phyloP scores from a whole-genome alignment of 2,329 filamentous ascomycete genomes.

The Cryphonectria naterciae region DNA sequence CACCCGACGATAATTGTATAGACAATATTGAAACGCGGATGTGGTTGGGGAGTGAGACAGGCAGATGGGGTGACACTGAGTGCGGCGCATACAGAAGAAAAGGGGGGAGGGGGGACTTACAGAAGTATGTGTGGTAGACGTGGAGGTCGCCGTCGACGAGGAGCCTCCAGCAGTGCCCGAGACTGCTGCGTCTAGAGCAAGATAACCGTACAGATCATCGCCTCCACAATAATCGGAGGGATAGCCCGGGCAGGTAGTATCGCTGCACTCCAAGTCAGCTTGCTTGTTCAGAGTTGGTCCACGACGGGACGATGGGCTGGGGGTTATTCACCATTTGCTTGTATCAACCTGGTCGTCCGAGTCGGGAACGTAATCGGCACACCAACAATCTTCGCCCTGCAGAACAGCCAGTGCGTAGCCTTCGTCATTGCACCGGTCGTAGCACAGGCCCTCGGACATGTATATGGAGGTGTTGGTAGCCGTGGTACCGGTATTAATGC shows the following conservation, averaged over 20 bases:
- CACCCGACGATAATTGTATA: conserved; percentile 16
- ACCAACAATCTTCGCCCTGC: conserved; percentile 71
- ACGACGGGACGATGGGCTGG: neutral
- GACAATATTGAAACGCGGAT: conserved; percentile 17
- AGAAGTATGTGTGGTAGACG: conserved; percentile 32
- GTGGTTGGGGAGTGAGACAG: conserved; percentile 9
- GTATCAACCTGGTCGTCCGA: conserved; percentile 44
- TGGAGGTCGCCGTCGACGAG: conserved; percentile 30
- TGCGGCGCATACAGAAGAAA: conserved; percentile 1
- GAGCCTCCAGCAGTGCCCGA: conserved; percentile 55
- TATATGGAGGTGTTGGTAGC: conserved; percentile 53
- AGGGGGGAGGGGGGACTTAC: conserved; percentile 17
- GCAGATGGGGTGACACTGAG: neutral
- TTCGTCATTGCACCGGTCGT: conserved; percentile 56
- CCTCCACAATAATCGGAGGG: conserved; percentile 69
- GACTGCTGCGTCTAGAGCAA: conserved; percentile 55
- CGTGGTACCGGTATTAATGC: conserved; percentile 49
- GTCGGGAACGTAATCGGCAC: conserved; percentile 69
- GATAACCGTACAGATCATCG: conserved; percentile 65
- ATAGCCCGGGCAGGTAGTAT: conserved; percentile 69
- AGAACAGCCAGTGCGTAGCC: conserved; percentile 71
- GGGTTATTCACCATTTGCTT: conserved; percentile 48
- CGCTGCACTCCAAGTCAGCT: conserved; percentile 30
- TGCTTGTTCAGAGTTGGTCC: no score
- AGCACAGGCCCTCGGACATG: conserved; percentile 73